These are phyloP conservation scores for Prillingera fragicola DNA, from an alignment of 1,284 basidiomycete genomes.

Conservation along the genomic window DNA sequence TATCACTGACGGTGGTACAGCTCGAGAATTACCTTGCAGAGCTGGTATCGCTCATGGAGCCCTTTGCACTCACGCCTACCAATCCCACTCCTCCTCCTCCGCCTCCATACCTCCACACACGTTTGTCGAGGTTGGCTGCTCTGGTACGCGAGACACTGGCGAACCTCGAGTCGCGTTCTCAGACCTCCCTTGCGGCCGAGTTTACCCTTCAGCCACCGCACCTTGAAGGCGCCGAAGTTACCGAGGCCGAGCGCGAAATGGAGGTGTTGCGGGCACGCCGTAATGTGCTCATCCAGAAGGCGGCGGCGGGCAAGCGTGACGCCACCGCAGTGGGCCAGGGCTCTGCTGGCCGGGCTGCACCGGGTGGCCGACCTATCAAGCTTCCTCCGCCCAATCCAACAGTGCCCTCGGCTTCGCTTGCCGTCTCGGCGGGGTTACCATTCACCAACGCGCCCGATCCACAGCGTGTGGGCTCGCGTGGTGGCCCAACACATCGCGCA, in stretches of 20 bases:
- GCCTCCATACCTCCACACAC: conserved; percentile 31
- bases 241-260: conserved; percentile 42
- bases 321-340: not conserved
- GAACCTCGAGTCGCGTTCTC: conserved; percentile 20
- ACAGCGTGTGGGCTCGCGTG: conserved; percentile 12
- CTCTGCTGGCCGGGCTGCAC: not conserved
- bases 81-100: conserved; percentile 22
- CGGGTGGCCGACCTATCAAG: not conserved
- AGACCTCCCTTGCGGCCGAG: conserved; percentile 17
- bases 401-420: not conserved
- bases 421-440: conserved; percentile 4
- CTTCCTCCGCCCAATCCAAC: not conserved
- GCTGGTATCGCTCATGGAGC: conserved; percentile 24
- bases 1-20: conserved; percentile 13
- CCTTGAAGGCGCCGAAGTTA: conserved; percentile 11
- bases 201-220: conserved; percentile 16
- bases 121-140: conserved; percentile 27
- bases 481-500: not conserved
- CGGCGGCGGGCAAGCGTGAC: conserved; percentile 17
- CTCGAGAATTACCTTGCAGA: conserved; percentile 26
- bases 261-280: conserved; percentile 36
- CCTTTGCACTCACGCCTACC: conserved; percentile 19
- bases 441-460: conserved; percentile 12
- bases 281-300: conserved; percentile 35
- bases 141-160: conserved; percentile 24